phyloP scores from a whole-genome alignment of 2,329 filamentous ascomycete species.

The Drechslerella dactyloides region DNA sequence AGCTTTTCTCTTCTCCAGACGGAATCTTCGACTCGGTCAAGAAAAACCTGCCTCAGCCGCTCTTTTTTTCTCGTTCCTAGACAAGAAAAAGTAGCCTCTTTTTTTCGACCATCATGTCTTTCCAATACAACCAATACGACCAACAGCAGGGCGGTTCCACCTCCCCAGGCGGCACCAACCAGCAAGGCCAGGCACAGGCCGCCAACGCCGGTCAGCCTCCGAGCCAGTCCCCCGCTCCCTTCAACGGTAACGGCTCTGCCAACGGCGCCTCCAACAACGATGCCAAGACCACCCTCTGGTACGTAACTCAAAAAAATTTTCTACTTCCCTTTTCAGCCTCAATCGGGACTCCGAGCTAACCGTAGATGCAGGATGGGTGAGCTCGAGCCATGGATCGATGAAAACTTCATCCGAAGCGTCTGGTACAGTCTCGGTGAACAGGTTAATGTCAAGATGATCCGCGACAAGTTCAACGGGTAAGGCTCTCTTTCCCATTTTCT shows the following conservation, averaged over 20 bases:
- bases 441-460: conserved; percentile 99
- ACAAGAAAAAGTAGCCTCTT: conserved; percentile 35
- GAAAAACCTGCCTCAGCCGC: conserved; percentile 23
- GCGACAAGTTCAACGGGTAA: conserved; percentile 98
- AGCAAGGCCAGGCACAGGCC: conserved; percentile 52
- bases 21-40: conserved; percentile 31
- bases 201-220: conserved; percentile 47
- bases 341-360: conserved; percentile 9
- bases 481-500: conserved; percentile 54
- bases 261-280: conserved; percentile 53
- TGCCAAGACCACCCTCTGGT: conserved; percentile 55
- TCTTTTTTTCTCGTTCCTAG: conserved; percentile 46
- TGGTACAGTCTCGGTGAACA: conserved; percentile 92
- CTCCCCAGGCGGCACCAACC: conserved; percentile 53
- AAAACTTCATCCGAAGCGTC: conserved; percentile 95
- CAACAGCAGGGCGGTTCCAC: conserved; percentile 54
- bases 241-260: conserved; percentile 54
- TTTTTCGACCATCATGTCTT: conserved; percentile 53
- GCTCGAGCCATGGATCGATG: conserved; percentile 98
- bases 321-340: too few relatives aligned
- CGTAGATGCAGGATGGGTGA: conserved; percentile 90
- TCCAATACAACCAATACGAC: conserved; percentile 51
- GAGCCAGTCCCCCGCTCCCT: conserved; percentile 54
- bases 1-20: conserved; percentile 26
- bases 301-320: conserved; percentile 41